Percentiles rank a stretch among this genome's conserved stretches.
Conservation (phyloP, 352 stramenopile species). For the Phytophthora chlamydospora region DNA sequence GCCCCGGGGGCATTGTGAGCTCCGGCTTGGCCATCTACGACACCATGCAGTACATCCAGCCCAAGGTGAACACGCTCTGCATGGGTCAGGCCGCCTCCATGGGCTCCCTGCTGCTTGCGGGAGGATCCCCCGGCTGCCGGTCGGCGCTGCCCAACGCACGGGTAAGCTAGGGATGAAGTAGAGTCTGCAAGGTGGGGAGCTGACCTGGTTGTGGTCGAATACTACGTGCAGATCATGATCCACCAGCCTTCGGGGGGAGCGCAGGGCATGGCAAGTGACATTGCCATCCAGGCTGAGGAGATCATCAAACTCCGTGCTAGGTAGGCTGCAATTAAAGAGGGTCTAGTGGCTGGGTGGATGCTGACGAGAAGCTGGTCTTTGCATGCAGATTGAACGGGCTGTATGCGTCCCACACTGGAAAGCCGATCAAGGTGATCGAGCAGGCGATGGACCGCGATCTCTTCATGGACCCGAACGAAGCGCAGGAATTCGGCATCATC, state of each 20-base stretch:
- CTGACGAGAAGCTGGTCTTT: conserved; percentile 7
- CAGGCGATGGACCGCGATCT: conserved; percentile 88
- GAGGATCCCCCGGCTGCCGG: conserved; percentile 87
- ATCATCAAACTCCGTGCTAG: conserved; percentile 93
- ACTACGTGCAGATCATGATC: conserved; percentile 93
- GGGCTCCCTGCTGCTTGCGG: conserved; percentile 94
- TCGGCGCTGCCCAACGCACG: conserved; percentile 94
- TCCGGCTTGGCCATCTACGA: conserved; percentile 98
- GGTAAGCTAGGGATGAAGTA: conserved; percentile 45
- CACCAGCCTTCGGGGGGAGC: conserved; percentile 97
- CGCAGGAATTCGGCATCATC: conserved; percentile 84
- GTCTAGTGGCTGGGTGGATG: not conserved
- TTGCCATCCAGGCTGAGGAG: conserved; percentile 98
- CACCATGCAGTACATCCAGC: conserved; percentile 98
- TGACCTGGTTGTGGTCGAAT: conserved; percentile 9
- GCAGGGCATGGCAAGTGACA: conserved; percentile 97
- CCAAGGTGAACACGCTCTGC: conserved; percentile 97
- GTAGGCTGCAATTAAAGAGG: conserved; percentile 31
- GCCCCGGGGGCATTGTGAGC: conserved; percentile 96
- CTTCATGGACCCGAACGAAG: conserved; percentile 83
- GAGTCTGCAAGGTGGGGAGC: not conserved
- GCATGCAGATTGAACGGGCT: conserved; percentile 72
- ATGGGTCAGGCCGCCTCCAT: conserved; percentile 97
- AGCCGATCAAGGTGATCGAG: conserved; percentile 81
- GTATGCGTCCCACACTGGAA: conserved; percentile 75